phyloP scores from a whole-genome alignment of 2,329 filamentous ascomycete species.

The Calonectria pauciramosa region DNA sequence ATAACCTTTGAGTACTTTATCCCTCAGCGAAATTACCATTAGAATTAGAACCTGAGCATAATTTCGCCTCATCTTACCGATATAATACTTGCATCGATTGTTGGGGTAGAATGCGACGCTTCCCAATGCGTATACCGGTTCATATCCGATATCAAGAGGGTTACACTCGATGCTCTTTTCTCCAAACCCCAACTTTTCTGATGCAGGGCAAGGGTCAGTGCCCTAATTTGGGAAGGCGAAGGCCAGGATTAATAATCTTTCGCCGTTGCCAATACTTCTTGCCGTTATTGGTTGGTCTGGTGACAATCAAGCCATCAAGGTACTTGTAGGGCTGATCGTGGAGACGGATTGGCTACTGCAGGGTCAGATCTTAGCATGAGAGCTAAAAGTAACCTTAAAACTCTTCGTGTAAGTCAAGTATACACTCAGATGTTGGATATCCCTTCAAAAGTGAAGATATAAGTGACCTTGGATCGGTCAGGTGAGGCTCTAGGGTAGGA shows the following conservation, averaged over 20 bases:
- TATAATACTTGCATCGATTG: background rate
- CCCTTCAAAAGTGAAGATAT: background rate
- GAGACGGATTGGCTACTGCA: background rate
- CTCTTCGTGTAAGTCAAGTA: background rate
- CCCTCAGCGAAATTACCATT: background rate
- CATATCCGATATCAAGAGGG: background rate
- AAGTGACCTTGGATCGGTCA: background rate
- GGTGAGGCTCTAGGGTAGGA: background rate
- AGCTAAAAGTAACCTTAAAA: background rate
- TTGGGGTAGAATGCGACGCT: background rate
- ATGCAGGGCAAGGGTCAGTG: background rate
- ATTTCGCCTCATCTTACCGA: too few relatives aligned
- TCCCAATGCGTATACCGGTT: background rate
- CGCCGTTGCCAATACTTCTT: background rate
- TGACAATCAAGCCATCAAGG: background rate
- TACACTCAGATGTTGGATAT: background rate
- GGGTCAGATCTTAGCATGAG: slow-evolving; percentile 6
- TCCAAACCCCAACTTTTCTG: background rate
- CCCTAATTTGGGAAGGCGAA: slow-evolving; percentile 4
- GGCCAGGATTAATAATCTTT: slow-evolving; percentile 4
- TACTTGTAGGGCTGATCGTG: background rate
- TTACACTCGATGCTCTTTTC: background rate
- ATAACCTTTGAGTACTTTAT: background rate
- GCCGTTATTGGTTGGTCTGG: background rate
- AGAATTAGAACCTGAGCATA: background rate